Evolutionary conservation across 176 grass and related monocot species (phyloP).

Genomic region (Zea luxurians): DNA sequence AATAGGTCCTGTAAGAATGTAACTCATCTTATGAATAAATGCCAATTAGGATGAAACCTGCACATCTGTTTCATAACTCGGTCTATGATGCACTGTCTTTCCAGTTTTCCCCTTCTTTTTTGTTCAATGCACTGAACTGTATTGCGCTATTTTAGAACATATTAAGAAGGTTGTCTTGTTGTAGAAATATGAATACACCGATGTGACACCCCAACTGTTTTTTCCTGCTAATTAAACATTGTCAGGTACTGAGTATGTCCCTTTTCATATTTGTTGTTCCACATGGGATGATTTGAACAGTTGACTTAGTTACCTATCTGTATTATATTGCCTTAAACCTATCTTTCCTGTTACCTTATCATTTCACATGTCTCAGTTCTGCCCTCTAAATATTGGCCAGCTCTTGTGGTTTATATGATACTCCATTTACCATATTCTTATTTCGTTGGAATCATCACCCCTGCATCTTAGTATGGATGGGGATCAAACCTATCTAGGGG

Average conservation of each 20-base stretch:
- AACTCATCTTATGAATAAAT: conserved; percentile 3
- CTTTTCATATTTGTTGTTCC: conserved; percentile 8
- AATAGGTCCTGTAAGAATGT: not conserved
- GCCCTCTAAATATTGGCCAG: not conserved
- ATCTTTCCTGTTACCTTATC: not conserved
- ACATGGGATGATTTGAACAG: not conserved
- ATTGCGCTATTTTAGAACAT: conserved; percentile 1
- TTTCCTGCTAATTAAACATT: conserved; percentile 43
- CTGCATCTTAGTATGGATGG: not conserved
- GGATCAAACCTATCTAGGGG: not conserved
- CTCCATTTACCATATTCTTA: not conserved
- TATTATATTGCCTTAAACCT: not conserved
- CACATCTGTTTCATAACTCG: conserved; percentile 9
- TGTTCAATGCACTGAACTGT: conserved; percentile 17
- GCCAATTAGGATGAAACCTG: not conserved
- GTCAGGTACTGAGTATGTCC: not conserved
- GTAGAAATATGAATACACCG: conserved; percentile 28
- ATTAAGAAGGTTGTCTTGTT: conserved; percentile 9
- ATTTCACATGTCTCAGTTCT: not conserved
- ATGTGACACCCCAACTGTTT: conserved; percentile 47
- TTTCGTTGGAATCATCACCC: not conserved
- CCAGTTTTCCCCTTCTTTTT: not conserved
- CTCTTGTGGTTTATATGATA: not conserved
- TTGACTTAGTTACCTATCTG: not conserved
- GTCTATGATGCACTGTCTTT: not conserved